phyloP scores from a whole-genome alignment of 306 rosid genomes.

The Crataegus laevigata region DNA sequence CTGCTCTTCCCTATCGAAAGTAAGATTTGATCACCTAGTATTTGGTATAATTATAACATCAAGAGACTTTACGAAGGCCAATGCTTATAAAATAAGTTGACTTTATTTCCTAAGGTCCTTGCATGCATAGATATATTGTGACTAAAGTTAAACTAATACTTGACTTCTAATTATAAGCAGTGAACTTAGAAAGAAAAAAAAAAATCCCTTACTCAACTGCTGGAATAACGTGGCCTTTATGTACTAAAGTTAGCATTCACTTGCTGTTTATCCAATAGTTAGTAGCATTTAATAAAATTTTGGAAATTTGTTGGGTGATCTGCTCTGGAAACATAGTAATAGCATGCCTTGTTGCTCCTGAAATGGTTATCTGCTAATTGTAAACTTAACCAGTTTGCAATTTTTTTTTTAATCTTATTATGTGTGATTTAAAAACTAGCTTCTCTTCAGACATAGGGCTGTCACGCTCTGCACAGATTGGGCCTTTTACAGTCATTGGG shows the following conservation, averaged over 20 bases:
- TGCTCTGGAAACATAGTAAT: neutral
- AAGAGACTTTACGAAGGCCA: neutral
- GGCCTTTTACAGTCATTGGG: conserved; percentile 83
- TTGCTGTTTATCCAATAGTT: neutral
- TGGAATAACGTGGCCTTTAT: neutral
- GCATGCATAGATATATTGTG: neutral
- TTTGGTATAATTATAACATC: neutral
- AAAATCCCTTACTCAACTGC: neutral
- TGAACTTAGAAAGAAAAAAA: neutral
- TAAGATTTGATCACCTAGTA: neutral
- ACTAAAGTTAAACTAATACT: neutral
- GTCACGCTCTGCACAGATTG: conserved; percentile 75
- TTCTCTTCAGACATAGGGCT: conserved; percentile 56
- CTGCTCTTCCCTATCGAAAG: neutral
- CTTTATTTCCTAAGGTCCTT: neutral
- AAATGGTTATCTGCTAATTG: neutral
- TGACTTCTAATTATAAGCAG: neutral
- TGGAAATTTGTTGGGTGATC: neutral
- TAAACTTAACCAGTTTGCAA: neutral
- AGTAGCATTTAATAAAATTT: neutral
- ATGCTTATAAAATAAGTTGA: neutral
- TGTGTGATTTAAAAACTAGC: conserved; percentile 19
- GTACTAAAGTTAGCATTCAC: neutral
- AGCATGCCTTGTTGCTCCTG: neutral
- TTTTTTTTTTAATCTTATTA: conserved; percentile 4